These are phyloP conservation scores for Ascochyta clinopodiicola DNA, from an alignment of 2,329 filamentous ascomycete genomes.

Conservation along the genomic window DNA sequence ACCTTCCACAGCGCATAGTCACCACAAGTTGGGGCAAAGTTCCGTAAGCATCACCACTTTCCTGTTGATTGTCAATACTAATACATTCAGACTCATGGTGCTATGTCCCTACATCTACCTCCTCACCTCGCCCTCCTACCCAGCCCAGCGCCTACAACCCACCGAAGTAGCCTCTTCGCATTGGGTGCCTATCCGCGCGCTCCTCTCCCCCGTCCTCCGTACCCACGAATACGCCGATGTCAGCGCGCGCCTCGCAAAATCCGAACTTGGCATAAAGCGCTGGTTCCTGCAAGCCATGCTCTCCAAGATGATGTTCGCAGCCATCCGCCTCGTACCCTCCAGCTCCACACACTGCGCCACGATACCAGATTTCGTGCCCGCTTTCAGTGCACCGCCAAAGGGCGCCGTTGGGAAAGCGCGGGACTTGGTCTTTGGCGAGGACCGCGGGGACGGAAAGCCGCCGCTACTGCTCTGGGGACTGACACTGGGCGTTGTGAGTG, in stretches of 20 bases:
- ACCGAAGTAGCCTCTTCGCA: conserved; percentile 72
- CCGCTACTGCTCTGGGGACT: conserved; percentile 72
- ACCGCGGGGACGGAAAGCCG: conserved; percentile 42
- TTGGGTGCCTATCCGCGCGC: conserved; percentile 69
- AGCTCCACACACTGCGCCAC: conserved; percentile 65
- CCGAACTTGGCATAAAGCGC: conserved; percentile 61
- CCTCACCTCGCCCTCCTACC: conserved; percentile 62
- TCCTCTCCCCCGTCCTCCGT: conserved; percentile 66
- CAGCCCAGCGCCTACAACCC: conserved; percentile 68
- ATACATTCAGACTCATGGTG: conserved; percentile 63
- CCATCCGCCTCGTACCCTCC: conserved; percentile 66
- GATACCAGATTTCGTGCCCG: conserved; percentile 57
- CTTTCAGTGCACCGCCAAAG: conserved; percentile 19
- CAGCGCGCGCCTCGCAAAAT: conserved; percentile 65
- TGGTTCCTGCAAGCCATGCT: conserved; percentile 63
- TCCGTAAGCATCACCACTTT: conserved; percentile 55
- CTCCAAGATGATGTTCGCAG: conserved; percentile 72
- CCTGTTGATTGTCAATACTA: background rate
- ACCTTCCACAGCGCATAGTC: conserved; percentile 70
- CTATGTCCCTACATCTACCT: conserved; percentile 73
- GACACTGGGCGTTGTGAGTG: conserved; percentile 70
- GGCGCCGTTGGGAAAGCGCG: conserved; percentile 20
- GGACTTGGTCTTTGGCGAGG: conserved; percentile 25
- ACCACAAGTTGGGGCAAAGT: conserved; percentile 71
- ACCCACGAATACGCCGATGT: conserved; percentile 70